Base-by-base conservation (phyloP, 805 yeast genomes). In the Nakazawaea anatomiae region DNA sequence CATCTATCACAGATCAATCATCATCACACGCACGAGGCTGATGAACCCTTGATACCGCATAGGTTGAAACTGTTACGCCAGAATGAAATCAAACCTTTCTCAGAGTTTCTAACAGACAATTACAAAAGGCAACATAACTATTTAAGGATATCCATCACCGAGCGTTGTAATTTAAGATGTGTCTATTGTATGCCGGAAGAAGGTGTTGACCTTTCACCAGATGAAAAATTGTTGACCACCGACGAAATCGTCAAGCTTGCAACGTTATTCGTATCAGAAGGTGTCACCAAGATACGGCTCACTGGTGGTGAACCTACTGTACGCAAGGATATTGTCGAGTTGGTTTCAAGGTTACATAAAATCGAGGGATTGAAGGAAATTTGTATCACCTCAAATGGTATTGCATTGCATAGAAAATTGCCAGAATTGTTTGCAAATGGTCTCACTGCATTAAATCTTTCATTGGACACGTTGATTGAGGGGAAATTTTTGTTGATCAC, bases 241-340 rank as follows among this genome's bases (percentile, higher is more conserved):
- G 68, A 66, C 36, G 82, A 78, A 56, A 76, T 78, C 42, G 56
- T 73, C 8, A 54, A 64, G 35, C 54, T 78, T 5, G 77, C 81
- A 1, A 39, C 56, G 39, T 55, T 75, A 3, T 78, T 78, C 62
- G 80, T 73, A 5, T 44, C 56, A 2, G 72, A 73, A 48, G 83
- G 83, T 2, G 81, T 78, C n/a, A 60, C 64, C 12, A 78, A 78
- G 57, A 72, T 78, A 25, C 58, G 83, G 45, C 62, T 78, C 12
- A 78, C 83, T 0, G 83, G 83, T 8, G 83, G 83, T 12, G 83
- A 78, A 58, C 83, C 83, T 0, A 75, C 81, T 0, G 78, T 78
- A 6, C 60, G 83, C 25, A 72, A 68, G 51, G 83, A 78, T 54
- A 69, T 78, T 36, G 65, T 77, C 42, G 75, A 70, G 4, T 60